phyloP scores from a whole-genome alignment of 2,329 filamentous ascomycete genomes.

The Fusarium redolens region DNA sequence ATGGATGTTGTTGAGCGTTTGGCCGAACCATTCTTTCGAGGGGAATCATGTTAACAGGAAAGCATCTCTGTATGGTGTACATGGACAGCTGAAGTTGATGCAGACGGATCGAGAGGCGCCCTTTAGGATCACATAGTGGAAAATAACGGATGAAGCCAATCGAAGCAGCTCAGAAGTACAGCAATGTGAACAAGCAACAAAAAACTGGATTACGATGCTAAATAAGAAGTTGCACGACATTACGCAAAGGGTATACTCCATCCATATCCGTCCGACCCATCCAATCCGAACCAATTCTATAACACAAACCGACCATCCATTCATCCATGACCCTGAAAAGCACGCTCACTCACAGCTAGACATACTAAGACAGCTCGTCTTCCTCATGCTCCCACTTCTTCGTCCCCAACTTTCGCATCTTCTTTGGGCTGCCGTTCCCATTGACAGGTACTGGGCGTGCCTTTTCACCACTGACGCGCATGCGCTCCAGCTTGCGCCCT shows the following conservation, averaged over 20 bases:
- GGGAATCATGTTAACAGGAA: background rate
- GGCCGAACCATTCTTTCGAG: too few species aligned
- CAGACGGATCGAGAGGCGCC: background rate
- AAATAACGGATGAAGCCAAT: background rate
- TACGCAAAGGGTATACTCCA: conserved; percentile 7
- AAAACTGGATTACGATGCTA: background rate
- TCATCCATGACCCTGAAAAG: conserved; percentile 1
- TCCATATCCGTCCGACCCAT: background rate
- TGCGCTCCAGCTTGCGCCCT: conserved; percentile 61
- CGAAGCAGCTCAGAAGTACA: background rate
- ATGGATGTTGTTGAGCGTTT: background rate
- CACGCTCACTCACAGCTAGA: conserved; percentile 1
- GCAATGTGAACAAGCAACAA: background rate
- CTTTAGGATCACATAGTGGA: rapidly evolving
- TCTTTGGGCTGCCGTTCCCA: conserved; percentile 65
- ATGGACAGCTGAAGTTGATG: background rate
- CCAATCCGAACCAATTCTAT: conserved; percentile 27
- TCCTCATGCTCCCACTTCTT: conserved; percentile 62
- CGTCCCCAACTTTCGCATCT: conserved; percentile 60
- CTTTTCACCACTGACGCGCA: conserved; percentile 59
- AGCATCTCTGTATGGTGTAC: rapidly evolving
- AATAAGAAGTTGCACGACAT: background rate
- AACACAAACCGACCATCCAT: background rate
- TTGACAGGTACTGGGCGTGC: conserved; percentile 41
- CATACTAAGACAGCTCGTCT: conserved; percentile 49